phyloP scores from a whole-genome alignment of 495 filamentous ascomycete species.

The Talaromyces adpressus region DNA sequence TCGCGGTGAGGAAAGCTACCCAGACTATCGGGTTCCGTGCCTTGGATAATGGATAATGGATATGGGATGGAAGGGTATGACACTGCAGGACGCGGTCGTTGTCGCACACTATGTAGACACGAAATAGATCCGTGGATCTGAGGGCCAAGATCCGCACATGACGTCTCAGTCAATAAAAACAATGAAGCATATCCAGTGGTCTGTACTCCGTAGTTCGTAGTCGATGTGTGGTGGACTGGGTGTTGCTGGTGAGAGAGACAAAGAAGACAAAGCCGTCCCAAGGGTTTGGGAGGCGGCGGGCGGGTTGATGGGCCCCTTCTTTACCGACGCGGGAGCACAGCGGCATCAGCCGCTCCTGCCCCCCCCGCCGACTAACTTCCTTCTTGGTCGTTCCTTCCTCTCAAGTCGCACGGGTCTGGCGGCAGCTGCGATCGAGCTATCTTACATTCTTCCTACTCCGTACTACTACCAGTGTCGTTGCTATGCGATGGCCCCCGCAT shows the following conservation, averaged over 20 bases:
- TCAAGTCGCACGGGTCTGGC: not conserved
- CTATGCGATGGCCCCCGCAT: too few species aligned
- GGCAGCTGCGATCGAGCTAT: not conserved
- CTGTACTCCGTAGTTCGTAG: too few species aligned
- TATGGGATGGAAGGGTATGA: not conserved
- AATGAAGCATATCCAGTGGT: not conserved
- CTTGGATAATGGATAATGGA: not conserved
- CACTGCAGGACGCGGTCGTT: not conserved
- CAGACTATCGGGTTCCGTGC: not conserved
- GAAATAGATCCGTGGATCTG: not conserved
- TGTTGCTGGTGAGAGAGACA: not conserved
- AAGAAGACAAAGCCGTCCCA: conserved; percentile 1
- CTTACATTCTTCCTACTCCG: too few species aligned
- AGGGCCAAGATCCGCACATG: not conserved
- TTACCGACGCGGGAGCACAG: not conserved
- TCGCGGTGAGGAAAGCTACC: conserved; percentile 4
- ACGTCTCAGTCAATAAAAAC: not conserved
- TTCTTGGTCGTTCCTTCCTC: not conserved
- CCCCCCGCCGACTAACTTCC: not conserved
- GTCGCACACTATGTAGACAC: not conserved
- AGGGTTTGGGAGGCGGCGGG: conserved; percentile 8
- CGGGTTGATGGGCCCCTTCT: conserved; percentile 2
- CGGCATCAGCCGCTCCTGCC: conserved; percentile 4
- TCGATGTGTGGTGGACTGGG: not conserved
- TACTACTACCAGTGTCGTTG: too few species aligned